Base-by-base conservation (phyloP, 768 basidiomycete species). In the Collybiopsis luxurians region DNA sequence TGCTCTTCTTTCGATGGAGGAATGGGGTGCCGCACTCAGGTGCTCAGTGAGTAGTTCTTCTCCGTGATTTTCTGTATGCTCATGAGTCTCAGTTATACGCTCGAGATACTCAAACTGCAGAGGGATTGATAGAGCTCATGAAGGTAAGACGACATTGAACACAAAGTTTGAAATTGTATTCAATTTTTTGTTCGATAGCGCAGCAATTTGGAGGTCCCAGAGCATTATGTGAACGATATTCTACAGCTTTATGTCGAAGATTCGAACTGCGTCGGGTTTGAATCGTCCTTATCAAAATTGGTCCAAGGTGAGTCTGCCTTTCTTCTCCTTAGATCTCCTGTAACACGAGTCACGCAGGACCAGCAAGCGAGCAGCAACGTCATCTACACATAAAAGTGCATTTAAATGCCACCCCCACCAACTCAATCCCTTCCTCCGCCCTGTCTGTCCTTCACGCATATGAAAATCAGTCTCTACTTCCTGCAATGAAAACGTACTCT, bases 401-500 rank as follows among this genome's bases (percentile, higher is more conserved):
- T 64, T 70, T 94, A 31, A 74, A 74, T 39, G 72, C 82, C 1
- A 69, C 78, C 4, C 73, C 84, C 0, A 60, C 65, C 0, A 73
- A 78, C 23, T 71, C 69, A 0, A 76, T 90, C 38, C 87, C 89
- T 2, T 75, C 77, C 0, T 68, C 77, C 10, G 92, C 93, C 1
- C 78, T 95, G 17, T 66, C 74, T 0, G 70, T 89, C 46, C 77
- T 97, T 15, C 89, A 92, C 59, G 64, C 75, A 1, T 92, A 91
- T 67, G 95, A 97, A 71, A 66, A 70, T 2, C 75, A 79, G 53
- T 79, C 78, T 15, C 68, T 77, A 30, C 80, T 85, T 2, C 85
- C 90, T 0, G 87, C 93, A 0, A 84, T 92, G 66, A 76, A 77
- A 39, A 83, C 89, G 0, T 97, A 98, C 70, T 85, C 84, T 9